These are phyloP conservation scores for Pisolithus tinctorius DNA, from an alignment of 768 basidiomycete genomes.

Conservation along the genomic window DNA sequence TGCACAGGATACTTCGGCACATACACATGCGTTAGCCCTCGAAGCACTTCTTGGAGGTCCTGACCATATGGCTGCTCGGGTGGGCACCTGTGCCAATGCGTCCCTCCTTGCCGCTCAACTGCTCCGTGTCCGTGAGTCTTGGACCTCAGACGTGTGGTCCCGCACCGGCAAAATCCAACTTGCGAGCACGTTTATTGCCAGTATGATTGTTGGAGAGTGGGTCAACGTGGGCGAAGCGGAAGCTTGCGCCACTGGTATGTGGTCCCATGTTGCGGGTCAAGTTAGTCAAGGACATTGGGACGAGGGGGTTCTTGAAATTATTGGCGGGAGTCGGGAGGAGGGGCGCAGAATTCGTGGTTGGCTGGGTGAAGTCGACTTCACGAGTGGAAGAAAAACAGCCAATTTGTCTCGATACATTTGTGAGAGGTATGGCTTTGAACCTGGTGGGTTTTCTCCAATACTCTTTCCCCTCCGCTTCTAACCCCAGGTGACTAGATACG, in stretches of 20 bases:
- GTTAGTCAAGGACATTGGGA: constrained; percentile 63
- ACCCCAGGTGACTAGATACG: constrained; percentile 40
- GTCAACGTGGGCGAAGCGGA: constrained; percentile 69
- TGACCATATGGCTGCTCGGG: constrained; percentile 68
- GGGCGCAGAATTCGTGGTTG: constrained; percentile 65
- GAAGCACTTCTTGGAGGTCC: constrained; percentile 74
- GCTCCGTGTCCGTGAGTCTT: constrained; percentile 70
- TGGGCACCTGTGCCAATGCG: constrained; percentile 65
- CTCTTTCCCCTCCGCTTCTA: background rate
- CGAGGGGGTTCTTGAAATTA: constrained; percentile 67
- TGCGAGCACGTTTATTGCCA: constrained; percentile 69
- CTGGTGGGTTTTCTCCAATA: constrained; percentile 36
- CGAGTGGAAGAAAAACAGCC: constrained; percentile 57
- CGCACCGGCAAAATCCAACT: constrained; percentile 72
- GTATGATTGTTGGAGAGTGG: constrained; percentile 66
- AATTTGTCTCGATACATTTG: constrained; percentile 68
- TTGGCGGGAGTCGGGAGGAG: constrained; percentile 71
- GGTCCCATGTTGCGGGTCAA: constrained; percentile 43
- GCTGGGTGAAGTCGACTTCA: constrained; percentile 76
- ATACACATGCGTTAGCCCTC: constrained; percentile 68
- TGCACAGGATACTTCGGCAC: constrained; percentile 75
- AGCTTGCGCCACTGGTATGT: constrained; percentile 73
- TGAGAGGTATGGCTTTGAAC: constrained; percentile 76
- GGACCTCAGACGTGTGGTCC: constrained; percentile 72
- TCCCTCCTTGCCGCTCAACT: constrained; percentile 72